Conservation (phyloP, 345 rosid species). For the Psidium friedrichsthalianum region DNA sequence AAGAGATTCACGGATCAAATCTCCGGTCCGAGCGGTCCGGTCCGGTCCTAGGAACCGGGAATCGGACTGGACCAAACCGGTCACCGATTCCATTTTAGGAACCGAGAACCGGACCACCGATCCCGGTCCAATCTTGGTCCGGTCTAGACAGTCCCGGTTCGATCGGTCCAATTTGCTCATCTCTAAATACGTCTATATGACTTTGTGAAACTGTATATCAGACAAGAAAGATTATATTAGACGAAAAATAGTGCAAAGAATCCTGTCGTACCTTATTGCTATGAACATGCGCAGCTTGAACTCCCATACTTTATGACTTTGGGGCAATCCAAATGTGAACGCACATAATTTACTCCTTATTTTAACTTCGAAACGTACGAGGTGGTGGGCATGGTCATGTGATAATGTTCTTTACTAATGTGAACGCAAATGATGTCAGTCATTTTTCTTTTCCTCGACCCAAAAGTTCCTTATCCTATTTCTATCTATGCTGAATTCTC, state of each 20-base stretch:
- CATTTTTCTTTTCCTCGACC: not conserved
- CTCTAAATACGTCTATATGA: not conserved
- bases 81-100: too few relatives aligned
- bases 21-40: too few relatives aligned
- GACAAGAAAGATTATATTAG: not conserved
- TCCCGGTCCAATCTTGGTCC: too few relatives aligned
- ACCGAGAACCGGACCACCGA: too few relatives aligned
- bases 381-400: not conserved
- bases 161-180: too few relatives aligned
- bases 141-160: too few relatives aligned
- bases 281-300: not conserved
- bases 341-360: not conserved
- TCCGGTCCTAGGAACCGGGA: too few relatives aligned
- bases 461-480: not conserved
- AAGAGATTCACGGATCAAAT: too few relatives aligned
- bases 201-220: not conserved
- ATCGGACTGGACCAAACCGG: too few relatives aligned
- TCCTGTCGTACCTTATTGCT: not conserved
- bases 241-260: not conserved
- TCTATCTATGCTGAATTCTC: not conserved
- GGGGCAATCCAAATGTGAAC: not conserved
- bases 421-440: not conserved
- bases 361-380: not conserved
- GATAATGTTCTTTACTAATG: not conserved
- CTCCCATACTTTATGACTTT: not conserved